Evolutionary conservation across 2,329 filamentous ascomycete species (phyloP).

Genomic region (Xylariaceae sp.): DNA sequence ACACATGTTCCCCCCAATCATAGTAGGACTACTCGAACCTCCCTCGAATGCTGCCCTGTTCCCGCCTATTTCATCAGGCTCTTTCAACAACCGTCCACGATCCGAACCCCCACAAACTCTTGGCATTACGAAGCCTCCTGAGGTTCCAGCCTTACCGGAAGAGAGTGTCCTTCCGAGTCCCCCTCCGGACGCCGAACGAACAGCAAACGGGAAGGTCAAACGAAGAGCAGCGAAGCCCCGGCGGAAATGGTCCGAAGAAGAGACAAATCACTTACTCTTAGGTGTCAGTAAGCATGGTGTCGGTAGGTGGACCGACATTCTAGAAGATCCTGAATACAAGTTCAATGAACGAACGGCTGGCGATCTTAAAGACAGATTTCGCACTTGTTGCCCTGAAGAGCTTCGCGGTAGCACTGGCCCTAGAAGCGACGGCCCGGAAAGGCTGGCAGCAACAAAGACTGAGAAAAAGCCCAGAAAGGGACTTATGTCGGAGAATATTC

Average conservation of each 20-base stretch:
- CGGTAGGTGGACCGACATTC: slow-evolving; percentile 68
- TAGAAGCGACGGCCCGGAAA: slow-evolving; percentile 41
- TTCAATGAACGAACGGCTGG: slow-evolving; percentile 67
- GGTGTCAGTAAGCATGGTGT: slow-evolving; percentile 68
- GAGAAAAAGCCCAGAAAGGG: slow-evolving; percentile 53
- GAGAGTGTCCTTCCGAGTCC: slow-evolving; percentile 38
- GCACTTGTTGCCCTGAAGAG: slow-evolving; percentile 69
- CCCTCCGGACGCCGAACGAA: slow-evolving; percentile 38
- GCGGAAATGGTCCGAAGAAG: slow-evolving; percentile 68
- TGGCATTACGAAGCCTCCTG: slow-evolving; percentile 42
- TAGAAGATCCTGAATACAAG: slow-evolving; percentile 64
- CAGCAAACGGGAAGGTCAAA: slow-evolving; percentile 50
- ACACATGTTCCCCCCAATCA: slow-evolving; percentile 66
- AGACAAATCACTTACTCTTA: slow-evolving; percentile 66
- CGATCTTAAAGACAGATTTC: slow-evolving; percentile 69
- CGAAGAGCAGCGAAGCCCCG: slow-evolving; percentile 63
- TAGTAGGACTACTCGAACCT: slow-evolving; percentile 67
- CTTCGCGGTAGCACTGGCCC: slow-evolving; percentile 50
- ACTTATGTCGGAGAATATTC: slow-evolving; percentile 60
- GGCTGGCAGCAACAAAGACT: slow-evolving; percentile 27
- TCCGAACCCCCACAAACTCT: slow-evolving; percentile 52
- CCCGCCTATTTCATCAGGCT: slow-evolving; percentile 64
- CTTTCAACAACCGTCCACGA: slow-evolving; percentile 56
- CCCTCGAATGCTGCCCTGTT: slow-evolving; percentile 67
- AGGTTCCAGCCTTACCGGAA: slow-evolving; percentile 31